These are phyloP conservation scores for Salvia rosmarinus DNA, from an alignment of 257 asterid species.

Conservation along the genomic window DNA sequence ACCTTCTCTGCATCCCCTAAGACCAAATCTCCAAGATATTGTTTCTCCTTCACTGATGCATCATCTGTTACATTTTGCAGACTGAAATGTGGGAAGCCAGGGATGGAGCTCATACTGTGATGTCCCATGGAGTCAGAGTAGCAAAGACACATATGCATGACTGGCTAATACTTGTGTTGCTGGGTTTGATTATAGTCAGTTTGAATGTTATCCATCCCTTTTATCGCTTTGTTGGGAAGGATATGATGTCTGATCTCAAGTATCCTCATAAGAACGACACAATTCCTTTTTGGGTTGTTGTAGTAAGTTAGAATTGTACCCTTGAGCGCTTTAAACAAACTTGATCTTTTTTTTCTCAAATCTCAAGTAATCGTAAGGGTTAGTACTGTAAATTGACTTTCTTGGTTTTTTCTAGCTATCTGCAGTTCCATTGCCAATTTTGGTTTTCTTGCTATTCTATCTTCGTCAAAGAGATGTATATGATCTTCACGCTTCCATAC, in stretches of 20 bases:
- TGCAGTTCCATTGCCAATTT: slow-evolving; percentile 63
- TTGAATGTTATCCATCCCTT: slow-evolving; percentile 70
- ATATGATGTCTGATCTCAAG: slow-evolving; percentile 84
- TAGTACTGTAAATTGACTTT: slow-evolving; percentile 27
- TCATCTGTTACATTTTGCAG: slow-evolving; percentile 44
- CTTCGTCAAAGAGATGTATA: slow-evolving; percentile 70
- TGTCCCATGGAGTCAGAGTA: slow-evolving; percentile 73
- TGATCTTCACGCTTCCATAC: slow-evolving; percentile 81
- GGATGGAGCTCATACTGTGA: slow-evolving; percentile 62
- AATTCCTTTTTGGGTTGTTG: slow-evolving; percentile 73
- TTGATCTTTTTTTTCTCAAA: slow-evolving; percentile 10
- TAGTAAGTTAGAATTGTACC: slow-evolving; percentile 53
- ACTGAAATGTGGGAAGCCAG: slow-evolving; percentile 58
- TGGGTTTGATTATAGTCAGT: slow-evolving; percentile 40
- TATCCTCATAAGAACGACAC: slow-evolving; percentile 67
- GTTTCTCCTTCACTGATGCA: neutral
- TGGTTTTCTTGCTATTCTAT: slow-evolving; percentile 65
- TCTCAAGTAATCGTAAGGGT: slow-evolving; percentile 19
- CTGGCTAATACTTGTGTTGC: slow-evolving; percentile 77
- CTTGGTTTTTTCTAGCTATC: slow-evolving; percentile 46
- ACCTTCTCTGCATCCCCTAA: neutral
- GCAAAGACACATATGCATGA: slow-evolving; percentile 76
- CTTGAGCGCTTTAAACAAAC: neutral
- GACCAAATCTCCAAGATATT: neutral
- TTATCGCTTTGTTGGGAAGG: slow-evolving; percentile 82